These are phyloP conservation scores for Pythium coloratum DNA, from an alignment of 352 stramenopile species.

Conservation along the genomic window DNA sequence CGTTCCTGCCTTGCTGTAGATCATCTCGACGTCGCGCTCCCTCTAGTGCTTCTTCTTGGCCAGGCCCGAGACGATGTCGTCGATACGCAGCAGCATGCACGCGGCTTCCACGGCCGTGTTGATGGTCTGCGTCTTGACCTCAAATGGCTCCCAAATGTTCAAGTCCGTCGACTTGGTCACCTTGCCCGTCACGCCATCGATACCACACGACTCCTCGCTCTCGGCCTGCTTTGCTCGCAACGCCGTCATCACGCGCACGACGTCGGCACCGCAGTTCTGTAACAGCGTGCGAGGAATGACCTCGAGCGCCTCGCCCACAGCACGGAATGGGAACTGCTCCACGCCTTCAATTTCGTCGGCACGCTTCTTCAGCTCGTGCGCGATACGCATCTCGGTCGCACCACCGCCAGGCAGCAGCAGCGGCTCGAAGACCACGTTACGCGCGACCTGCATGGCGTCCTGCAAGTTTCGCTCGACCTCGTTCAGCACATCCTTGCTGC, in stretches of 20 bases:
- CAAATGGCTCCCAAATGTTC: constrained; percentile 99
- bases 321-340: constrained; percentile 97
- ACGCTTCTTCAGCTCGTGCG: constrained; percentile 93
- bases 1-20: background rate
- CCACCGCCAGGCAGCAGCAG: constrained; percentile 94
- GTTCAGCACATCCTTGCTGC: constrained; percentile 99
- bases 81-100: constrained; percentile 98
- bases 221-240: constrained; percentile 93
- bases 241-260: constrained; percentile 98
- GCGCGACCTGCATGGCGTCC: constrained; percentile 99
- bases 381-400: constrained; percentile 99
- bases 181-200: constrained; percentile 87
- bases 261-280: constrained; percentile 99
- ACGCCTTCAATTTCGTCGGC: constrained; percentile 92
- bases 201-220: constrained; percentile 69
- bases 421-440: constrained; percentile 99
- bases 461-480: constrained; percentile 99
- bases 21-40: background rate
- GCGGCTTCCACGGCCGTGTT: constrained; percentile 99
- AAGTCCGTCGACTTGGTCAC: constrained; percentile 95
- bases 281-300: constrained; percentile 99
- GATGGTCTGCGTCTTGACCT: constrained; percentile 99
- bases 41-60: constrained; percentile 93
- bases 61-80: constrained; percentile 99
- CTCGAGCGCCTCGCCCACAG: constrained; percentile 97